phyloP scores from a whole-genome alignment of 768 basidiomycete genomes.

The Agaricus subrufescens region DNA sequence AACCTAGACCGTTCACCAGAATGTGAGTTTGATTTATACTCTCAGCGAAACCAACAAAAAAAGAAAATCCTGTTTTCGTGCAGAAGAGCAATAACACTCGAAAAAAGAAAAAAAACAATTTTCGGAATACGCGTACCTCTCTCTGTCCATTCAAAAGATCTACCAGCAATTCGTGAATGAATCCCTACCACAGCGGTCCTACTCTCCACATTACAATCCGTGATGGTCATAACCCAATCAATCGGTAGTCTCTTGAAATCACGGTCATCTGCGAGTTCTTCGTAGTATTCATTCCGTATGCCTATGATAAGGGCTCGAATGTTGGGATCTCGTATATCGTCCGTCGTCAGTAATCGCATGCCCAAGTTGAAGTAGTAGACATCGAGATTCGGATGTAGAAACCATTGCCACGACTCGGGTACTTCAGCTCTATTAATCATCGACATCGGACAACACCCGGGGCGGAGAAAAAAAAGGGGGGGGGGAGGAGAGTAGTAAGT shows the following conservation, averaged over 20 bases:
- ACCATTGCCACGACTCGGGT: constrained; percentile 28
- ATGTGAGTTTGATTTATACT: neutral
- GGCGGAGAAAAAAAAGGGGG: too few species aligned
- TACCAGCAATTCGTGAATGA: constrained; percentile 27
- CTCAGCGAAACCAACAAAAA: too few species aligned
- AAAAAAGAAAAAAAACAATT: too few species aligned
- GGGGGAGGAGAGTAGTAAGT: neutral
- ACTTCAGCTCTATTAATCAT: constrained; percentile 13
- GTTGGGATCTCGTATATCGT: constrained; percentile 30
- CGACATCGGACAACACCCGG: neutral
- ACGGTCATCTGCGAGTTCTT: constrained; percentile 26
- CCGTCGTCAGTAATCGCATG: constrained; percentile 33
- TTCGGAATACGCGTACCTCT: constrained; percentile 18
- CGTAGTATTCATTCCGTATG: constrained; percentile 31
- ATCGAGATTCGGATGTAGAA: constrained; percentile 40
- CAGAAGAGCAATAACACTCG: too few species aligned
- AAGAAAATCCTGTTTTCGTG: too few species aligned
- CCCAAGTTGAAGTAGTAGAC: constrained; percentile 35
- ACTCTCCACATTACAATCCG: constrained; percentile 26
- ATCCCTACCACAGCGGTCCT: constrained; percentile 30
- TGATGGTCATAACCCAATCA: constrained; percentile 37
- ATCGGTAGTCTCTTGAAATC: constrained; percentile 24
- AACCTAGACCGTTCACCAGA: constrained; percentile 15
- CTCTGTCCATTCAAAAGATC: constrained; percentile 33
- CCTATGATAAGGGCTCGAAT: constrained; percentile 29